These are phyloP conservation scores for Trichosporon sp. DNA, from an alignment of 1,284 basidiomycete species.

Conservation along the genomic window DNA sequence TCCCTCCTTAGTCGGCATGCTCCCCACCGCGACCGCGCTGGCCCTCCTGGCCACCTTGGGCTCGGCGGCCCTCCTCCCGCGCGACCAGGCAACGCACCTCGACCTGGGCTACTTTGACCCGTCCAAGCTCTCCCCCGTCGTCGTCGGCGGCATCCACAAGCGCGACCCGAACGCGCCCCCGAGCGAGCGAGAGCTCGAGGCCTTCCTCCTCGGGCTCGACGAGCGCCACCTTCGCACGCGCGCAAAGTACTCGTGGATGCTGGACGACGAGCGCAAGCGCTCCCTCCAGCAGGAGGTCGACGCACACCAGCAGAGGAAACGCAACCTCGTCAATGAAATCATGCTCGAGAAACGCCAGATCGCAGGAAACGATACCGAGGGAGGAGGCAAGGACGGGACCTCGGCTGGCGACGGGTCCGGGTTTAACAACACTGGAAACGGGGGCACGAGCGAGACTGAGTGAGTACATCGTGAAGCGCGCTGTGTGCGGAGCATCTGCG, in stretches of 20 bases:
- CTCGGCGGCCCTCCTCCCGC: not conserved
- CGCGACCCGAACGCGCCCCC: not conserved
- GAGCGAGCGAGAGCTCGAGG: not conserved
- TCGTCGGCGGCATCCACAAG: slow-evolving; percentile 5
- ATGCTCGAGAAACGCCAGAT: slow-evolving; percentile 4
- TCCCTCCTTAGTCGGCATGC: slow-evolving; percentile 1
- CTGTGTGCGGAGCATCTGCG: no score
- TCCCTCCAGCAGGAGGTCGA: not conserved
- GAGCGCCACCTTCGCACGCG: slow-evolving; percentile 16
- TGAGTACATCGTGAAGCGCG: not conserved
- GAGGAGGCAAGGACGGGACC: slow-evolving; percentile 5
- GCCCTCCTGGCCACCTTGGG: not conserved
- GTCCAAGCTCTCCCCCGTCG: slow-evolving; percentile 1
- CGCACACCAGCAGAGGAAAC: not conserved
- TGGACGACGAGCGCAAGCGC: not conserved
- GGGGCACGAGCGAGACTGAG: slow-evolving; percentile 12
- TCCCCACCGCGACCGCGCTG: slow-evolving; percentile 4
- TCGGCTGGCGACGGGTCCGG: not conserved
- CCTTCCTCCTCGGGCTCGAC: slow-evolving; percentile 10
- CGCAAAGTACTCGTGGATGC: slow-evolving; percentile 7
- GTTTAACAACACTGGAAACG: not conserved
- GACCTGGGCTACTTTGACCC: slow-evolving; percentile 6
- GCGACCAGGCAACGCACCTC: not conserved
- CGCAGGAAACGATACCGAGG: not conserved
- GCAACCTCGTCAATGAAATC: not conserved